Base-by-base conservation (phyloP, 345 rosid species). In the Schrenkiella parvula region DNA sequence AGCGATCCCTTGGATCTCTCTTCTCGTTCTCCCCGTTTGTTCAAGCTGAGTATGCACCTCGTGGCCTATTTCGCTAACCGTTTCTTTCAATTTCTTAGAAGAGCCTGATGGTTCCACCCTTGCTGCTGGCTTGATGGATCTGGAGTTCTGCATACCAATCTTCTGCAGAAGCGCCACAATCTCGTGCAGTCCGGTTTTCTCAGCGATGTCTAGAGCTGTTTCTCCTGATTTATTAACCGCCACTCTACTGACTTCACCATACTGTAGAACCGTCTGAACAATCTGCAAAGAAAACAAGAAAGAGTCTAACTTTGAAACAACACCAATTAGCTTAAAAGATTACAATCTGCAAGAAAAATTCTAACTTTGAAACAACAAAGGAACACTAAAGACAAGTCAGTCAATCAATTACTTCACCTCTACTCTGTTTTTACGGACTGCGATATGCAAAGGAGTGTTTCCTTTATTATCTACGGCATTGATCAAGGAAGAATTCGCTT, bases 61-160 rank as follows among this genome's bases (percentile, higher is more conserved):
- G 25, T 91, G 89, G 68, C 88, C 89, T 47, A 95, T 91, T 56
- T 95, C 97, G 35, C 95, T 95, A 2, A 91, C 99, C 0, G 96
- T 85, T 81, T 89, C 95, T 71, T 91, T 91, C 26, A 95, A 73
- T 46, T 84, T 90, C 41, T 84, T 61, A 15, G 79, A 68, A 9
- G 83, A 61, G 85, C 91, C 18, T 77, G 61, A 17, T 59, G 77
- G 43, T 73, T 59, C 62, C 15, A 32, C 31, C 0, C 17, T 28
- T 19, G 78, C 64, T 28, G 51, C 75, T 15, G 81, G 80, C 60
- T 84, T 87, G 64, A 91, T 69, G 59, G 81, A 79, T 75, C 80
- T 95, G 2, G 89, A 90, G 23, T 84, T 75, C 35, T 64, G 84
- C 43, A 89, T 78, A 31, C 90, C 86, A 0, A 82, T 73, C 60